Base-by-base conservation (phyloP, 140 eudicot genomes). In the Stevia rebaudiana region DNA sequence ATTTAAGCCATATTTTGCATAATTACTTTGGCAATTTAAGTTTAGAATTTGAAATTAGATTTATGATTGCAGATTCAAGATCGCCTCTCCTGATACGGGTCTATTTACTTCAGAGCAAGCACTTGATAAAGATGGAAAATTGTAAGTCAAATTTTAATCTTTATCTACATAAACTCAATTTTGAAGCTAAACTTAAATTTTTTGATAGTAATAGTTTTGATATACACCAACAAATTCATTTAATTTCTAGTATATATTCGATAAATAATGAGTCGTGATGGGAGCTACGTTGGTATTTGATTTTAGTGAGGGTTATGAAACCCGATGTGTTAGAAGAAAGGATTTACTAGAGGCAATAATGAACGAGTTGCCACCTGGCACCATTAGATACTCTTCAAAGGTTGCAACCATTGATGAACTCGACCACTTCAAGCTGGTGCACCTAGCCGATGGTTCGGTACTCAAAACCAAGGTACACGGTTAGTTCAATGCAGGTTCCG, bases 341-440 rank as follows among this genome's bases (percentile, higher is more conserved):
- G 86, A 83, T 43, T 71, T 86, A 52, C 74, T 86, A 2, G 95
- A 83, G 61, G 63, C 85, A 47, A n/a, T 89, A 30, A 82, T 55
- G 37, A 78, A 63, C 0, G 85, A 69, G 61, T 57, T 86, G 65
- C 95, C 97, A 21, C 31, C 46, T 0, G 85, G 75, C 46, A 79
- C 95, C 55, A 71, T 89, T 35, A 81, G 85, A 58, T 83, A 75
- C 60, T 89, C 94, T 25, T 89, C 94, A 48, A 81, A 78, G 78
- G 84, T 89, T 28, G 80, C 80, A 62, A 65, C 69, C 44, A 75
- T 89, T 9, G 74, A 83, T 40, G 79, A 78, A 75, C 70, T 81
- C 0, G 81, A 81, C 50, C 74, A 25, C 22, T 72, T 77, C 60
- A 89, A 83, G 73, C 11, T 86, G 60, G 71, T 89, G 47, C 97